Evolutionary conservation across 2,329 filamentous ascomycete species (phyloP), one percentile per base, ranked within the genome.

Genomic region (Penicillium oxalicum): DNA sequence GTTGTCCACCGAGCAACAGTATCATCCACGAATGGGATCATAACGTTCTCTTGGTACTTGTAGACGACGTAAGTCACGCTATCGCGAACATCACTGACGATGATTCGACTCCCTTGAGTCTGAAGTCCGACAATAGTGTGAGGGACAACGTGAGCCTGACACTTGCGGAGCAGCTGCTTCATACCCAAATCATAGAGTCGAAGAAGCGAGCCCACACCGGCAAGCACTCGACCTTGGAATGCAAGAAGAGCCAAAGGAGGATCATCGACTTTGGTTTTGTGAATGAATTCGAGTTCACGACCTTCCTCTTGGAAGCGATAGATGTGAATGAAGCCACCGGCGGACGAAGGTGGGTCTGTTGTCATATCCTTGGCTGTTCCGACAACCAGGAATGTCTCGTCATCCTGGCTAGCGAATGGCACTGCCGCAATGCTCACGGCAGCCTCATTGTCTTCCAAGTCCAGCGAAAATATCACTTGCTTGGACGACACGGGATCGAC

Each of bases 11-110:
- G 83, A 44, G 90, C 79, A 52, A 96, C 80, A 5, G 84, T 86
- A 66, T 99, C 93, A 64, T 98, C 93, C 13, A 81, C 88, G 62
- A 98, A 98, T 0, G 91, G 87, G 51, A 98, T 94, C 41, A 98
- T 76, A 60, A 86, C 87, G 70, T 97, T 97, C 57, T 90, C 87
- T 57, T 89, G 83, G 38, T 86, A 84, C 69, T 98, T 97, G 76
- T 95, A 97, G 25, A 94, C 91, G 9, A 94, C 87, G 59, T 88
- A 97, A 0, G 86, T 91, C 48, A 97, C 82, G 48, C 89, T 91
- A 65, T 98, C 90, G 59, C 91, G 87, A 28, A 96, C 84, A 66
- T 99, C 94, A 11, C 89, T 91, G 33, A 95, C 89, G 45, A 96
- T 77, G 53, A 99, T 91, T 27, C 93, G 87, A 65, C 83, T 91